These are phyloP conservation scores for Ophiostoma fasciatum DNA, from an alignment of 2,329 filamentous ascomycete genomes.

Conservation along the genomic window DNA sequence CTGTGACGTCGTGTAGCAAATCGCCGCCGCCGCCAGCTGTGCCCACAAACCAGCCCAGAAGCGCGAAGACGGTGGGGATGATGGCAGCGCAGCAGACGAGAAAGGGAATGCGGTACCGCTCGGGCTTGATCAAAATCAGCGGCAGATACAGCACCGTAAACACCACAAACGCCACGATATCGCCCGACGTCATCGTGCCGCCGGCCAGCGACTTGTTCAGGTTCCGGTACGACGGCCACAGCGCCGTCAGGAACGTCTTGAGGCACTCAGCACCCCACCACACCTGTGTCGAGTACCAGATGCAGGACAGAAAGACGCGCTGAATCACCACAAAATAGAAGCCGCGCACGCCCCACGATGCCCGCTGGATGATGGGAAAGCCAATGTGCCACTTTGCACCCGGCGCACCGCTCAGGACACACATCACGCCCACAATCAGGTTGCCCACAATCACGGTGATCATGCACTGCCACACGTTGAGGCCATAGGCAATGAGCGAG, in stretches of 20 bases:
- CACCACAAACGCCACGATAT: conserved; percentile 17
- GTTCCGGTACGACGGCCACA: conserved; percentile 15
- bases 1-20: conserved; percentile 11
- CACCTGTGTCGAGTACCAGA: conserved; percentile 32
- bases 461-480: conserved; percentile 23
- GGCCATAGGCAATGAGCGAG: conserved; percentile 5
- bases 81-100: conserved; percentile 17
- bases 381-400: conserved; percentile 28
- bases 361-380: conserved; percentile 24
- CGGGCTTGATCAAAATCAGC: conserved; percentile 27
- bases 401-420: conserved; percentile 21
- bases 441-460: conserved; percentile 28
- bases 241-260: conserved; percentile 19
- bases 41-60: conserved; percentile 21
- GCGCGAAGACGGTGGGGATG: conserved; percentile 18
- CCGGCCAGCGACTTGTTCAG: conserved; percentile 14
- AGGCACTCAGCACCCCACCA: conserved; percentile 22
- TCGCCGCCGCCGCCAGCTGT: conserved; percentile 18
- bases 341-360: conserved; percentile 26
- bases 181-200: conserved; percentile 13
- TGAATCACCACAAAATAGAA: conserved; percentile 25
- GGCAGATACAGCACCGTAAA: conserved; percentile 19
- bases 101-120: conserved; percentile 21
- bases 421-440: conserved; percentile 23
- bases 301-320: conserved; percentile 32